Base-by-base conservation (phyloP, 768 basidiomycete genomes). In the Dacryopinax spathularia region DNA sequence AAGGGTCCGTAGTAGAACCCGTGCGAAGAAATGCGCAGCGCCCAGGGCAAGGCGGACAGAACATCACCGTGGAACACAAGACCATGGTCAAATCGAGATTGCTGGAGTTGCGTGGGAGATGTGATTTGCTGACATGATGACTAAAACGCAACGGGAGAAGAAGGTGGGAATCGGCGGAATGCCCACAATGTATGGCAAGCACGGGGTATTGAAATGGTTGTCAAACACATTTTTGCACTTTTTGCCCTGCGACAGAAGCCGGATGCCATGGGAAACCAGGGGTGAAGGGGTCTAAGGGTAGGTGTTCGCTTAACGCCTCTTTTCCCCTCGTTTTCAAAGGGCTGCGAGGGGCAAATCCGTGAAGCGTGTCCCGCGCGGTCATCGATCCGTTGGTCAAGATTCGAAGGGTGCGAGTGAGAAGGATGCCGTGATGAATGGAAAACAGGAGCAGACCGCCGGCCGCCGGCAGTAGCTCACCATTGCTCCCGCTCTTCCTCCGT, bases 341-440 rank as follows among this genome's bases (percentile, higher is more conserved):
- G 36, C 36, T 37, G 36, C 12, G 12, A 37, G n/a, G 36, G 36
- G 36, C 36, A 37, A 37, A n/a, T 37, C 12, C 36, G 10, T 37
- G 36, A 7, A 20, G 25, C 25, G 25, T 10, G 48, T 56, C 25
- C 48, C 25, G 20, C 25, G 25, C 7, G 5, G 22, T 56, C 5
- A 29, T 56, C 48, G 25, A 15, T 56, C 48, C 48, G 48, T 56
- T 56, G 48, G 48, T 56, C 48, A 56, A 56, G 48, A 56, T 56
- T 56, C 48, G 48, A 56, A 56, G 48, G 29, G 48, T 22, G 22
- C 39, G 5, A 18, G 48, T 13, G 29, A 56, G 48, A 56, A 56
- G 48, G 2, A 56, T 56, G 48, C 48, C 48, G 48, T 56, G 48
- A 56, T 13, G 25, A 56, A 56, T 56, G 48, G 48, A 56, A 56